A percentile compares a stretch with the other conserved stretches of the same genome.
These are phyloP conservation scores for Marsdenia floribunda DNA, from an alignment of 257 asterid species.

Conservation along the genomic window DNA sequence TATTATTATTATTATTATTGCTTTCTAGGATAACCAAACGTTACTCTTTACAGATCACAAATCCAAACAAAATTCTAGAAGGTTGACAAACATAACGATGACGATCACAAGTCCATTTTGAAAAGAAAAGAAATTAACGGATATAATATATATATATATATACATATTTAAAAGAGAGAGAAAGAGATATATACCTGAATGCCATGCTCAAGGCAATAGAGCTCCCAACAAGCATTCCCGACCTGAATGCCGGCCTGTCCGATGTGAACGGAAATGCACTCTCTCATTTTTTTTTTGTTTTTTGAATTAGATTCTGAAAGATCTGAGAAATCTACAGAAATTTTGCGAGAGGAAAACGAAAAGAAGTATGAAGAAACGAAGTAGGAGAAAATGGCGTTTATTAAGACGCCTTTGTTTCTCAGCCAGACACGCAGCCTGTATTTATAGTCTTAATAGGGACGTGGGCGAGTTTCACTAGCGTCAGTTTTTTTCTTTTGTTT, in stretches of 20 bases:
- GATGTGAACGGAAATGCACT: constrained; percentile 41
- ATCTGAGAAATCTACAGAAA: not conserved
- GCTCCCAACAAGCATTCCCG: constrained; percentile 45
- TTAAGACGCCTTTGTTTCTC: constrained; percentile 19
- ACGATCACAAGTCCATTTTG: not conserved
- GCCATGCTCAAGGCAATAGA: constrained; percentile 38
- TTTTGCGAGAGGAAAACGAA: not conserved
- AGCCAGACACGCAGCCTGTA: not conserved
- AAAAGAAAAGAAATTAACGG: not conserved
- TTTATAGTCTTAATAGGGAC: constrained; percentile 4
- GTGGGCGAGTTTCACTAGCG: not conserved
- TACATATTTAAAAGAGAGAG: too few relatives aligned
- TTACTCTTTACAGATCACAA: not conserved
- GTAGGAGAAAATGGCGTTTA: constrained; percentile 16
- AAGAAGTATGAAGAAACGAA: not conserved
- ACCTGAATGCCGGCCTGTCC: constrained; percentile 46
- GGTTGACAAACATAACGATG: not conserved
- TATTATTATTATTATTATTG: too few relatives aligned
- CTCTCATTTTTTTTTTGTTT: constrained; percentile 36
- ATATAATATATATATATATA: too few relatives aligned
- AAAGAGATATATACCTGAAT: constrained; percentile 17
- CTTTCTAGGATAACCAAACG: not conserved
- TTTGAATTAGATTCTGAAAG: not conserved
- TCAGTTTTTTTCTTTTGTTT: not conserved
- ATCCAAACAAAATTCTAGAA: not conserved